Conservation (phyloP, 352 stramenopile genomes). For the Globisporangium splendens region DNA sequence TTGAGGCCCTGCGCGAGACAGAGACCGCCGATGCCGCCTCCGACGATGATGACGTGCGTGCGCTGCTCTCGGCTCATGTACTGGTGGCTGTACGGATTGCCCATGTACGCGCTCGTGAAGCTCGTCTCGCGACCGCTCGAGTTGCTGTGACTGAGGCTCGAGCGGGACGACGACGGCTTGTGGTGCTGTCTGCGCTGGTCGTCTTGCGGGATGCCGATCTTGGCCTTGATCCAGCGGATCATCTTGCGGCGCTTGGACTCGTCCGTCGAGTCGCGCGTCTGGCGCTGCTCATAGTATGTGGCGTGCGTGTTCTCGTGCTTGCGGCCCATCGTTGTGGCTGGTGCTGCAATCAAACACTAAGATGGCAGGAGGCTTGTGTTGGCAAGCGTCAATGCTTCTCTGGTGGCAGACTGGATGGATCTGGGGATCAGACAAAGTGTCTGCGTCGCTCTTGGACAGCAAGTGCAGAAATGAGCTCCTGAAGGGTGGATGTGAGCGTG, state of each 20-base stretch:
- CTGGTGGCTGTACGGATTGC: slow-evolving; percentile 7
- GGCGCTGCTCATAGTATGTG: slow-evolving; percentile 36
- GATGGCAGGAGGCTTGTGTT: no score
- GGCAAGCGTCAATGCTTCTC: no score
- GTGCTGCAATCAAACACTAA: no score
- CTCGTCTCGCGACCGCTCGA: neutral
- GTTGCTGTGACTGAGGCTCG: slow-evolving; percentile 3
- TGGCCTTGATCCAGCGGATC: slow-evolving; percentile 60
- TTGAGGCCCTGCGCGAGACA: slow-evolving; percentile 60
- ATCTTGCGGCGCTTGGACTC: slow-evolving; percentile 56
- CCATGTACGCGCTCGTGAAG: slow-evolving; percentile 3
- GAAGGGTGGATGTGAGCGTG: no score
- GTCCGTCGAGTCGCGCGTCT: slow-evolving; percentile 28
- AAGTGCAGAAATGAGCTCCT: no score
- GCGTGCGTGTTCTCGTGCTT: slow-evolving; percentile 6
- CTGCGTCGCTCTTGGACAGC: no score
- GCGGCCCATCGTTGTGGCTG: slow-evolving; percentile 10
- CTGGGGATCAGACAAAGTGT: no score
- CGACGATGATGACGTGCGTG: slow-evolving; percentile 44
- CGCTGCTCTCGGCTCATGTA: slow-evolving; percentile 9
- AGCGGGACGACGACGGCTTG: neutral
- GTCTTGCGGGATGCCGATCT: slow-evolving; percentile 26
- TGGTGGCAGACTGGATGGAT: no score
- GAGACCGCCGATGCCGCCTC: slow-evolving; percentile 51
- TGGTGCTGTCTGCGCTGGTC: slow-evolving; percentile 19